phyloP scores from a whole-genome alignment of 345 rosid species.

The Salix caprea region DNA sequence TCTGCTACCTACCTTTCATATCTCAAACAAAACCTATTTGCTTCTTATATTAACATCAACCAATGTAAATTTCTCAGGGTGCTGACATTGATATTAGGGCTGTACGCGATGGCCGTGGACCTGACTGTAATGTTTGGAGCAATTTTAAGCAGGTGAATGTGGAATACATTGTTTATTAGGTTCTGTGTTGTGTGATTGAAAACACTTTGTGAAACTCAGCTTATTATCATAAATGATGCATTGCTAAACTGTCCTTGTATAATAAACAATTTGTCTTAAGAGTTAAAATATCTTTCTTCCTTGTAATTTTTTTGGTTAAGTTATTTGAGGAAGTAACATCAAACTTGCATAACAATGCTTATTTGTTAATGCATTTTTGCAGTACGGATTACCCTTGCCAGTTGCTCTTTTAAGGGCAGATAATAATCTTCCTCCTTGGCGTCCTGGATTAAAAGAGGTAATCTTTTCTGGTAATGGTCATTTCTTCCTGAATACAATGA shows the following conservation, averaged over 20 bases:
- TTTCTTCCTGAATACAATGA: neutral
- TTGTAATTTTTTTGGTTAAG: neutral
- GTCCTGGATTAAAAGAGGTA: constrained; percentile 81
- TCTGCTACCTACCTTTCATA: neutral
- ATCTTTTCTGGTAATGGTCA: neutral
- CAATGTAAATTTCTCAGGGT: constrained; percentile 50
- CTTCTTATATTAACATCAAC: constrained; percentile 8
- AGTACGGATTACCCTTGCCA: constrained; percentile 87
- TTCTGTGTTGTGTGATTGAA: neutral
- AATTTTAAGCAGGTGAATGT: constrained; percentile 86
- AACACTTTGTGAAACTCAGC: neutral
- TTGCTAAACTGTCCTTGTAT: neutral
- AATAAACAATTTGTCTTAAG: neutral
- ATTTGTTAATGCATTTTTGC: constrained; percentile 22
- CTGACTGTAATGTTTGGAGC: constrained; percentile 95
- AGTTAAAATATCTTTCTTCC: neutral
- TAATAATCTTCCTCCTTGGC: constrained; percentile 97
- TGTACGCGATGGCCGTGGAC: constrained; percentile 96
- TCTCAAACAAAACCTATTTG: neutral
- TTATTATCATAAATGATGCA: neutral
- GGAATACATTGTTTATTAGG: neutral
- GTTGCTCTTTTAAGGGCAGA: constrained; percentile 81
- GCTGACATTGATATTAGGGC: constrained; percentile 96
- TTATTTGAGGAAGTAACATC: neutral
- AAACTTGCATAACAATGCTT: neutral